Percentiles rank a stretch among this genome's conserved stretches.
Evolutionary conservation across 140 eudicot species (phyloP).

Genomic region (Flaveria floridana): DNA sequence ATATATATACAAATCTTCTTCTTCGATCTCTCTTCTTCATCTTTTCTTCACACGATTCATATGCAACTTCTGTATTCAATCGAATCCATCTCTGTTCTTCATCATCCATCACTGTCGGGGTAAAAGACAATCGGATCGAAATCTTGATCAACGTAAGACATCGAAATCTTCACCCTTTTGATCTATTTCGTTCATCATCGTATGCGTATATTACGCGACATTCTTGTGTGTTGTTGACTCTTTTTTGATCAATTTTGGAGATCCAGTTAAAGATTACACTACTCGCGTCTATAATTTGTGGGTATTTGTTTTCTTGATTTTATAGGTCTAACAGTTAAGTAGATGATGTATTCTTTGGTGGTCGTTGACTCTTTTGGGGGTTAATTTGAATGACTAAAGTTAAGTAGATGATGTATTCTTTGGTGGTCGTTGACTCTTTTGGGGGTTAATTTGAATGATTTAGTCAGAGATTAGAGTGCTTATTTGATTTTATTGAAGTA

Average conservation of each 20-base stretch:
- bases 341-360: slow-evolving; percentile 8
- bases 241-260: slow-evolving; percentile 3
- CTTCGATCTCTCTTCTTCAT: background rate
- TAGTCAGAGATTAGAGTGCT: slow-evolving; percentile 19
- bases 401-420: slow-evolving; percentile 15
- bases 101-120: slow-evolving; percentile 9
- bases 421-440: slow-evolving; percentile 1
- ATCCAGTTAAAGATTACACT: slow-evolving; percentile 21
- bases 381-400: slow-evolving; percentile 22
- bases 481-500: background rate
- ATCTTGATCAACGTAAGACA: slow-evolving; percentile 25
- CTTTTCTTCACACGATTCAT: slow-evolving; percentile 20
- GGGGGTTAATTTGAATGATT: slow-evolving; percentile 26
- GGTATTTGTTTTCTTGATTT: slow-evolving; percentile 17
- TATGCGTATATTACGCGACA: background rate
- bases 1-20: slow-evolving; percentile 18
- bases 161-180: slow-evolving; percentile 5
- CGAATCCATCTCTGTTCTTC: background rate
- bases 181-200: slow-evolving; percentile 16
- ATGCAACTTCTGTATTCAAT: slow-evolving; percentile 17
- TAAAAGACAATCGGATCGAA: background rate
- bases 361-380: slow-evolving; percentile 9
- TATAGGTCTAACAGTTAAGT: slow-evolving; percentile 19
- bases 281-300: background rate
- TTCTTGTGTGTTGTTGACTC: slow-evolving; percentile 13